Base-by-base conservation (phyloP, 768 basidiomycete genomes). In the Amanita rubescens region DNA sequence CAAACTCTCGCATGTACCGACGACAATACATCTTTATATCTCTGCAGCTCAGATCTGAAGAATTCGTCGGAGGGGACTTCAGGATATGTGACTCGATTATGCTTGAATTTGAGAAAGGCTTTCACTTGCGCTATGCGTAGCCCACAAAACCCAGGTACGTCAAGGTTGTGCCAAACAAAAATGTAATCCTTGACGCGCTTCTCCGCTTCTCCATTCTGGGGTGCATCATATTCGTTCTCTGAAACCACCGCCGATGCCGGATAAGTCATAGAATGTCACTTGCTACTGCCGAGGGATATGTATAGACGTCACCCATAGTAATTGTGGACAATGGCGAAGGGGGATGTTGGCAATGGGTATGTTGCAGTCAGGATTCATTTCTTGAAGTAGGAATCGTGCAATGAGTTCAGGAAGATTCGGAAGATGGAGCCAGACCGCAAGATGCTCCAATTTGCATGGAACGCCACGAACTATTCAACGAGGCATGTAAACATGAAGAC, bases 201-300 rank as follows among this genome's bases (percentile, higher is more conserved):
- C 7, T 1, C 37, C 37, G 17, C 38, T 39, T 4, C 17, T 4
- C 35, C 15, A n/a, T 37, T 4, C 3, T 4, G 5, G 5, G 8
- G 8, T 8, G 27, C 5, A 37, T 9, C 57, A 53, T 10, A 63
- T 59, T 10, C 43, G 41, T 49, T 63, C 56, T 2, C 49, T 24
- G 35, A 38, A 41, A 57, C 60, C 55, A 11, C 58, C 60, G 7
- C 51, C 35, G 44, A 41, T 25, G 1, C 62, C 62, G 22, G 47
- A 54, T 3, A 38, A 35, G 27, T 63, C 60, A 47, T 57, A 55
- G 33, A 27, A 61, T n/a, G n/a, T n/a, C n/a, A 3, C 5, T 24
- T 8, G 60, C 58, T 12, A 52, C 39, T 6, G 60, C 57, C 24
- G 57, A 55, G 15, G 53, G 42, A 20, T 49, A 58, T 5, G 54